A percentile compares a stretch with the other conserved stretches of the same genome.
Evolutionary conservation across 2,329 filamentous ascomycete species (phyloP).

Genomic region (Orbilia blumenaviensis): DNA sequence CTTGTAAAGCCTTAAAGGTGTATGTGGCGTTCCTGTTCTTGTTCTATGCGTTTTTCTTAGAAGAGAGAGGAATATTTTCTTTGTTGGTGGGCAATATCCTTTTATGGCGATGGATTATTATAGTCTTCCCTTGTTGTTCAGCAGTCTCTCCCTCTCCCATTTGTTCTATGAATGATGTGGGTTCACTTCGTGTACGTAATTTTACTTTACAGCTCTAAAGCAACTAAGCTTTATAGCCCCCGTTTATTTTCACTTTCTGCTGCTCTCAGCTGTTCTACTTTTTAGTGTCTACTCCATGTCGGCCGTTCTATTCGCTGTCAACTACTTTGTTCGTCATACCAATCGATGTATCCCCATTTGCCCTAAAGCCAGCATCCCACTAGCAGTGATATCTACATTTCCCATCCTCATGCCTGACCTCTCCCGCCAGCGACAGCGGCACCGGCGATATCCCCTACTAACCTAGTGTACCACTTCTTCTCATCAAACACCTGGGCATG

Average conservation of each 20-base stretch:
- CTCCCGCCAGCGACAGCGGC: slow-evolving; percentile 1
- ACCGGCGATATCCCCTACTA: slow-evolving; percentile 50
- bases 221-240: background rate
- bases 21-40: slow-evolving; percentile 51
- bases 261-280: background rate
- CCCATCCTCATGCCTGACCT: background rate
- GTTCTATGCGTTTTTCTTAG: slow-evolving; percentile 4
- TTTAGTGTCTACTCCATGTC: background rate
- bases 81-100: background rate
- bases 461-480: slow-evolving; percentile 49
- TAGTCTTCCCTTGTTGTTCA: slow-evolving; percentile 24
- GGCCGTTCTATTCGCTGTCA: background rate
- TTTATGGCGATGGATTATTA: slow-evolving; percentile 29
- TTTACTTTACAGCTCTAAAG: background rate
- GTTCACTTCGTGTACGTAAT: slow-evolving; percentile 50
- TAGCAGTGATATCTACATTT: background rate
- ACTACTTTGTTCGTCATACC: background rate
- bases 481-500: slow-evolving; percentile 68
- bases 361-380: background rate
- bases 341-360: background rate
- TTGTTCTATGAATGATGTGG: slow-evolving; percentile 2
- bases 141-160: background rate
- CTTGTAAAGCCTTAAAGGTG: slow-evolving; percentile 35
- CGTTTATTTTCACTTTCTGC: slow-evolving; percentile 4
- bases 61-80: slow-evolving; percentile 9